These are phyloP conservation scores for Eucalyptus regnans DNA, from an alignment of 345 rosid species.

Conservation along the genomic window DNA sequence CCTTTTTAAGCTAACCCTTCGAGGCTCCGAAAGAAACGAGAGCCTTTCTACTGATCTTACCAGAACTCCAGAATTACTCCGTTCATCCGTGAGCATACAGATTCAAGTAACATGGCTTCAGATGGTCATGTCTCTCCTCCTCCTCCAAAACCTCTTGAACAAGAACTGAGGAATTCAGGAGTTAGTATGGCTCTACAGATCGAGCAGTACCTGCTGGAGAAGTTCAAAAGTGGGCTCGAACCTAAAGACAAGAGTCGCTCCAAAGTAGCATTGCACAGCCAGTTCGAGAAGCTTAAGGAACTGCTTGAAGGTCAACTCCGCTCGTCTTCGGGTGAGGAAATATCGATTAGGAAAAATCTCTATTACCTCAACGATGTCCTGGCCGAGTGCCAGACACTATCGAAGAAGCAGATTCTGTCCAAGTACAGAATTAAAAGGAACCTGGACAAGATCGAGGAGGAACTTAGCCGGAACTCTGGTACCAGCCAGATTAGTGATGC, in stretches of 20 bases:
- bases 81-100: neutral
- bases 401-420: neutral
- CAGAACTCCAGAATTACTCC: neutral
- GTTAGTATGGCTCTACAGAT: neutral
- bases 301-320: neutral
- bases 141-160: neutral
- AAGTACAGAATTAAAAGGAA: neutral
- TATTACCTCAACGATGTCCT: neutral
- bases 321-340: neutral
- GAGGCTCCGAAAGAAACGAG: neutral
- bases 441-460: neutral
- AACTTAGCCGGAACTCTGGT: neutral
- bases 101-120: neutral
- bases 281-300: neutral
- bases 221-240: neutral
- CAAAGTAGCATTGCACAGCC: neutral
- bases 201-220: neutral
- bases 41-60: neutral
- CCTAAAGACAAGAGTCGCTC: neutral
- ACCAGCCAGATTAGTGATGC: neutral
- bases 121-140: neutral
- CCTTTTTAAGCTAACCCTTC: neutral
- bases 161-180: neutral
- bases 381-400: neutral
- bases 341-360: neutral